Conservation (phyloP, 1,139 yeast species). For the Taphrina flavorubra region DNA sequence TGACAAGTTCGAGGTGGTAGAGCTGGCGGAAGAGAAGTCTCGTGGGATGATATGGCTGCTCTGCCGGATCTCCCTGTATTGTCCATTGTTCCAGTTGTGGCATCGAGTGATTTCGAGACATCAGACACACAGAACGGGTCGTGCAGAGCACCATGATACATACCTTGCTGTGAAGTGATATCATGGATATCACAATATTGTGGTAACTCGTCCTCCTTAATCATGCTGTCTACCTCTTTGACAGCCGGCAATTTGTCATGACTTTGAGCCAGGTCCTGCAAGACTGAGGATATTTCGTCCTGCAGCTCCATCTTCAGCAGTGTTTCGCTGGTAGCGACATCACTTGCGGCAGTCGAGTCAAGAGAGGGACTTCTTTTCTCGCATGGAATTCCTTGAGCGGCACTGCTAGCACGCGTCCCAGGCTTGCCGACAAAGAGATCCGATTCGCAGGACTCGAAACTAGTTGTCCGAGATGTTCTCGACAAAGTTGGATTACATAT, state of each 20-base stretch:
- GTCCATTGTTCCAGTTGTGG: background rate
- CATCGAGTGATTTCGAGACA: background rate
- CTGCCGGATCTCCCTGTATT: background rate
- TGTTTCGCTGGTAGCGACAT: background rate
- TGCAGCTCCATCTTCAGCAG: background rate
- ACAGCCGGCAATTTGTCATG: background rate
- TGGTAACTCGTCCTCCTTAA: background rate
- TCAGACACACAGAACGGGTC: background rate
- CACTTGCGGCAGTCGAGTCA: slow-evolving; percentile 8
- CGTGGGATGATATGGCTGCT: background rate
- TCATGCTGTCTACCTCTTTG: background rate
- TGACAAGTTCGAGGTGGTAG: background rate
- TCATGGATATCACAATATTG: background rate
- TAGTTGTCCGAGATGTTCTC: background rate
- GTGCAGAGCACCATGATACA: background rate
- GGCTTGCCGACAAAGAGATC: background rate
- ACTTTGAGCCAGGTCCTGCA: background rate
- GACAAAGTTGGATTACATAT: background rate
- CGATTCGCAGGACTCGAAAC: slow-evolving; percentile 2
- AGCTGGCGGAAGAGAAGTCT: background rate
- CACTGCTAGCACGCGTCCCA: background rate
- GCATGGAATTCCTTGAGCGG: background rate
- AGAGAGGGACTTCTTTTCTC: background rate
- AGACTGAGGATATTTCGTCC: background rate
- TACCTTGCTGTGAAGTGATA: background rate